These are phyloP conservation scores for Purpureocillium lavendulum DNA, from an alignment of 2,329 filamentous ascomycete species.

Conservation along the genomic window DNA sequence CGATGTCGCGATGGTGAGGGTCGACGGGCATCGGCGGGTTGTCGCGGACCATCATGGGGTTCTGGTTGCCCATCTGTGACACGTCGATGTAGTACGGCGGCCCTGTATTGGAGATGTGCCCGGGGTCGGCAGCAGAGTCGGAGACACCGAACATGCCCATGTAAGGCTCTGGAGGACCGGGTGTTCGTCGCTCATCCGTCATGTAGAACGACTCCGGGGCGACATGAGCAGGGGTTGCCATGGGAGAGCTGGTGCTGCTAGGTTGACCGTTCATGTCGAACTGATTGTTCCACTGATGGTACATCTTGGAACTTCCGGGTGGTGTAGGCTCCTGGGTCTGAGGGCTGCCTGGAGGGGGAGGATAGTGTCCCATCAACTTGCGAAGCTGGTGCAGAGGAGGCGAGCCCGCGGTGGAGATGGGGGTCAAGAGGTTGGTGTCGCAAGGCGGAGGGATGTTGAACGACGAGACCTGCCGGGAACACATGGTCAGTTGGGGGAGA, in stretches of 20 bases:
- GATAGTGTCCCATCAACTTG: conserved; percentile 33
- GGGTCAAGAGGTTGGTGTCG: conserved; percentile 40
- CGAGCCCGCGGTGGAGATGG: conserved; percentile 39
- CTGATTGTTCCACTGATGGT: conserved; percentile 27
- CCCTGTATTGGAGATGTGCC: conserved; percentile 12
- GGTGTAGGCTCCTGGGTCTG: conserved; percentile 38
- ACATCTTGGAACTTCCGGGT: conserved; percentile 38
- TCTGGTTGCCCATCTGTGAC: conserved; percentile 16
- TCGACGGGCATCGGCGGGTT: conserved; percentile 13
- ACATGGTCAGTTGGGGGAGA: conserved; percentile 1
- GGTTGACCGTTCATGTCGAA: conserved; percentile 33
- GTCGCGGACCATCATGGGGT: conserved; percentile 15
- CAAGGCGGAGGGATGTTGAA: conserved; percentile 25
- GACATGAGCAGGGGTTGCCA: conserved; percentile 28
- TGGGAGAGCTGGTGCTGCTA: conserved; percentile 36
- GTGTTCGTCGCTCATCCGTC: conserved; percentile 27
- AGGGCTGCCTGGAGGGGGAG: conserved; percentile 23
- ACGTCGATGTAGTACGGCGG: conserved; percentile 20
- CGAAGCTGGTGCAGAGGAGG: conserved; percentile 36
- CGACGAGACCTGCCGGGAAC: conserved; percentile 15
- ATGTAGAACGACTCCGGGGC: conserved; percentile 27
- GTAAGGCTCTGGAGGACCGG: conserved; percentile 26
- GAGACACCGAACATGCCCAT: conserved; percentile 28
- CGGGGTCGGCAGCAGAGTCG: conserved; percentile 15
- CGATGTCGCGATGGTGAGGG: conserved; percentile 15